Base-by-base conservation (phyloP, 1,284 basidiomycete genomes). In the Puccinia sorghi region DNA sequence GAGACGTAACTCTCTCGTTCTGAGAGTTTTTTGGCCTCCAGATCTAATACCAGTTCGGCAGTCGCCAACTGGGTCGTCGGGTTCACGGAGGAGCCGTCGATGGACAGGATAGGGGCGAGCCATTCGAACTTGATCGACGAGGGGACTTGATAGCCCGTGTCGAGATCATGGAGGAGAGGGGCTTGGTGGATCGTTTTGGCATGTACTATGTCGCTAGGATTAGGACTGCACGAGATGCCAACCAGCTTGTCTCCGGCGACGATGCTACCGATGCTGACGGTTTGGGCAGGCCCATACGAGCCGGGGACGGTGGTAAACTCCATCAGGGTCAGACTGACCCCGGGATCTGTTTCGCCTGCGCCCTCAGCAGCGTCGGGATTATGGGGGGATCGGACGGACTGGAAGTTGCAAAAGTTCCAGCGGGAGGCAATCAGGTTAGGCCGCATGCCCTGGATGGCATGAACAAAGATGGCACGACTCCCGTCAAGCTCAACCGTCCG, bases 361-460 rank as follows among this genome's bases (percentile, higher is more conserved):
- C n/a, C 43, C 41, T 7, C 46, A 9, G 43, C n/a, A 20, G 39
- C 92, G 87, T 82, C 83, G 3, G 32, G 32, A 32, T 83, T 82
- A 57, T 79, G 72, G 8, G 17, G 79, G 70, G 81, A 74, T 63
- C 82, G 82, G 13, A 81, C 80, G 41, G 85, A 85, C 43, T 88
- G 87, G 88, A 99, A 99, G 86, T 93, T 89, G 72, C 88, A 91
- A 87, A 99, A 99, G 87, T 98, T 98, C 97, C 97, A 99, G 27
- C 90, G 87, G 20, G 93, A 87, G 4, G 97, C 97, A 81, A 97
- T 90, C 77, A 94, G 88, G 85, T 99, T 94, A 74, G 95, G 94
- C 12, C 94, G 90, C 94, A 99, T 97, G 83, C 95, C 96, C 85
- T 99, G 97, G 84, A 99, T 96, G 39, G 97, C 96, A 85, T 97